A percentile compares a stretch with the other conserved stretches of the same genome.
Conservation (phyloP, 371 early-diverging fungal genomes). For the Apophysomyces sp. region DNA sequence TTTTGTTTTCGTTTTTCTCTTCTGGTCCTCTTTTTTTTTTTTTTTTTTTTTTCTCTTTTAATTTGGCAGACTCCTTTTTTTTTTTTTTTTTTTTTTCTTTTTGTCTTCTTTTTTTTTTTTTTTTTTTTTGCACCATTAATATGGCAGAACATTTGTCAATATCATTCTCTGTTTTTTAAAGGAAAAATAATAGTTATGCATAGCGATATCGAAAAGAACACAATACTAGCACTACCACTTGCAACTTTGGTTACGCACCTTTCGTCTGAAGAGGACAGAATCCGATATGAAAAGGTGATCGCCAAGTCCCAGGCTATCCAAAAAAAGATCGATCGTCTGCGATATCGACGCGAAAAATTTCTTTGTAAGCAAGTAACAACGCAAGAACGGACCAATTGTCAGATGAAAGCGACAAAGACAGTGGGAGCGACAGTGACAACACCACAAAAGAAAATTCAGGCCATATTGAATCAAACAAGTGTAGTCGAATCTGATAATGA, state of each 20-base stretch:
- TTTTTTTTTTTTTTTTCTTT: conserved; percentile 61
- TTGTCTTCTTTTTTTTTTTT: conserved; percentile 2
- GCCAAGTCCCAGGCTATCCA: neutral
- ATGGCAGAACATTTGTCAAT: neutral
- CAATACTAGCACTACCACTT: neutral
- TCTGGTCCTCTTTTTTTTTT: neutral
- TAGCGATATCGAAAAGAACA: neutral
- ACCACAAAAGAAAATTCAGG: too few species aligned
- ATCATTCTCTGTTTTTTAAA: neutral
- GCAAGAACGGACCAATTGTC: neutral
- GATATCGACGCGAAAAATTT: neutral
- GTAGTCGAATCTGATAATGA: too few species aligned
- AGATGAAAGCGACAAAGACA: neutral
- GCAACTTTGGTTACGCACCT: neutral
- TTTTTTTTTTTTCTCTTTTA: neutral
- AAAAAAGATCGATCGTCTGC: neutral
- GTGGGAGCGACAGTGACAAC: neutral
- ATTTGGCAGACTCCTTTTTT: conserved; percentile 58
- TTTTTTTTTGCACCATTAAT: neutral
- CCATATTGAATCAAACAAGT: too few species aligned
- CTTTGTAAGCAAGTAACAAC: neutral
- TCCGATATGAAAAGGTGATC: neutral
- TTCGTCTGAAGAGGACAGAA: neutral
- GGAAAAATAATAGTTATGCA: neutral
- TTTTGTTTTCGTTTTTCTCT: conserved; percentile 63